Evolutionary conservation across 768 basidiomycete genomes (phyloP).

Genomic region (Lyophyllum semitale): DNA sequence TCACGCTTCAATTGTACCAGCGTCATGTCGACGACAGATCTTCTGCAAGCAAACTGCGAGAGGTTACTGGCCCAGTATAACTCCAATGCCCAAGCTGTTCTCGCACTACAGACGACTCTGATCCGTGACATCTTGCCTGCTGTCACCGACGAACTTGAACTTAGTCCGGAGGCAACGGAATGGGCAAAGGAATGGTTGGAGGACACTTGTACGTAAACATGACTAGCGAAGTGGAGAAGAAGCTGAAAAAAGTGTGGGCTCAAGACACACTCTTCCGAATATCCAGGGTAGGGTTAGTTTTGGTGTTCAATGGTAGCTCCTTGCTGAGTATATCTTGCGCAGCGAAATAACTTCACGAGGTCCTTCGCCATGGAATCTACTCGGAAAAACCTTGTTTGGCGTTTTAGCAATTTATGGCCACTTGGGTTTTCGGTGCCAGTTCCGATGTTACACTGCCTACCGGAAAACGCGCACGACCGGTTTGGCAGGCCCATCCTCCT

Average conservation of each 20-base stretch:
- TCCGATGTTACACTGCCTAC: conserved; percentile 55
- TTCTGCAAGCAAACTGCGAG: conserved; percentile 48
- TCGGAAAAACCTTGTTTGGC: conserved; percentile 58
- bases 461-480: conserved; percentile 53
- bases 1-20: background rate
- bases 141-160: conserved; percentile 56
- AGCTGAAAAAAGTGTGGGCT: conserved; percentile 10
- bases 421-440: conserved; percentile 26
- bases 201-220: conserved; percentile 57
- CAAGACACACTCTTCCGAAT: conserved; percentile 62
- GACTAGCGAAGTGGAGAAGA: conserved; percentile 3
- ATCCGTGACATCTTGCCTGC: conserved; percentile 61
- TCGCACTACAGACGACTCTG: conserved; percentile 50
- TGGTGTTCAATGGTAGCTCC: conserved; percentile 6
- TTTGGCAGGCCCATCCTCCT: conserved; percentile 68
- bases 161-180: conserved; percentile 44
- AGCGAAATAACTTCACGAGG: conserved; percentile 70
- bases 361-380: conserved; percentile 65
- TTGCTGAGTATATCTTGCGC: conserved; percentile 14
- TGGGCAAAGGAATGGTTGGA: conserved; percentile 65
- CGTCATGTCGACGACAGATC: conserved; percentile 28
- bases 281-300: conserved; percentile 49
- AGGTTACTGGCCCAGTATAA: conserved; percentile 52
- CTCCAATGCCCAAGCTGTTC: conserved; percentile 46
- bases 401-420: conserved; percentile 47